Evolutionary conservation across 129 eudicot species (phyloP), one percentile per base, ranked within the genome.

Genomic region (Flaveria ramosissima): DNA sequence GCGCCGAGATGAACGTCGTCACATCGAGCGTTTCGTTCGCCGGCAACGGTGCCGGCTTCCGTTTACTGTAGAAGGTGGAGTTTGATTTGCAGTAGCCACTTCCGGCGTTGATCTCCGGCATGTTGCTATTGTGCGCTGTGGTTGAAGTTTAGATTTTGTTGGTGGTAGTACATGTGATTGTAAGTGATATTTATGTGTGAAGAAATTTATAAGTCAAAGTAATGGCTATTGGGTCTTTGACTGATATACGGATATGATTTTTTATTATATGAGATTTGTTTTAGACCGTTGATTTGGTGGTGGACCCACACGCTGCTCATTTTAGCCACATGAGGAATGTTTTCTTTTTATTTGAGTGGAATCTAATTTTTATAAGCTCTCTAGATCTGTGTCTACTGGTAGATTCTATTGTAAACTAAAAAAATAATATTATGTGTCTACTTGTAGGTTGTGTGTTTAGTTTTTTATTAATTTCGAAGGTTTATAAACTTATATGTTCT

Each of bases 1-100:
- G 89, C 36, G 97, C 88, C 39, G 97, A 91, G 71, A 95, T 95
- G 89, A 95, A 95, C 78, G 97, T 92, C 20, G 97, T 89, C 51
- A 95, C 87, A 48, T 91, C 96, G 15, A 91, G 80, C 36, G 78
- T 50, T 9, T 82, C 56, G 36, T 83, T 85, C 1, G 89, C n/a
- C 10, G 97, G 89, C 4, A 89, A 72, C 0, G 99, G 82, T 47
- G 88, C 75, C 4, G 97, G 88, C 12, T 70, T 83, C 48, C 99
- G 92, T 72, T 92, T 95, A 84, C 99, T 95, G 87, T 89, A 84
- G 86, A 95, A 95, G 43, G 84, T 88, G 23, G 97, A 81, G 81
- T 86, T 87, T 7, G 93, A 50, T 21, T 81, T 77, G 88, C 88
- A 82, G 83, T 82, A 94, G 21, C 97, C 97, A 74, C 85, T 82